Evolutionary conservation across 345 rosid genomes (phyloP), one percentile per base, ranked within the genome.

Genomic region (Moricandia arvensis): DNA sequence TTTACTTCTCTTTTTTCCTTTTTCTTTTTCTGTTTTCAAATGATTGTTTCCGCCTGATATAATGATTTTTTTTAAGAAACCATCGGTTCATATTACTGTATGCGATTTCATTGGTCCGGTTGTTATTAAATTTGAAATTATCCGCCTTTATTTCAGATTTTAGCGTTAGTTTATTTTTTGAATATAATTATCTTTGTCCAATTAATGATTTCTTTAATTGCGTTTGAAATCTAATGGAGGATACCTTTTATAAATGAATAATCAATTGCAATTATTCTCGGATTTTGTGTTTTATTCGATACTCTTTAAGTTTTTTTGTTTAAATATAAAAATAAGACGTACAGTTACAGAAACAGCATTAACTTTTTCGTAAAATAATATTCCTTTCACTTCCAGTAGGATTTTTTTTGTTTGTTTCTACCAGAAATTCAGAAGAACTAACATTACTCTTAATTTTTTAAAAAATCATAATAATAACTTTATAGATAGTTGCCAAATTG

Each of bases 351-450:
- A 76, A 63, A 35, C 13, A 57, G 3, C 66, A 70, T 64, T 70
- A 63, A 63, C 21, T 55, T 70, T 69, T 55, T 69, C 12, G 12
- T 12, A 15, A 33, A 33, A 34, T 34, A 11, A 30, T 51, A 62
- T 33, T 62, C 17, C 10, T 58, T 7, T 27, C 17, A 12, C 37
- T 49, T 63, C 30, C 26, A 17, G 33, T 58, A 13, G 10, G 18
- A 45, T 7, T 47, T 53, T 5, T 16, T 2, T 59, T 2, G 33
- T 58, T 47, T 11, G 47, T 27, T 59, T 68, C 74, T 8, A 51
- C 30, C 79, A n/a, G 64, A 75, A 60, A 68, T 16, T 61, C 57
- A 51, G 27, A 68, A 34, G 66, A 45, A 45, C 53, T 69, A 69
- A 35, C 69, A 26, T 8, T 54, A 18, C 1, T 21, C 24, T 21